Evolutionary conservation across 2,329 filamentous ascomycete species (phyloP), one percentile per base, ranked within the genome.

Genomic region (Alternaria gansuensis): DNA sequence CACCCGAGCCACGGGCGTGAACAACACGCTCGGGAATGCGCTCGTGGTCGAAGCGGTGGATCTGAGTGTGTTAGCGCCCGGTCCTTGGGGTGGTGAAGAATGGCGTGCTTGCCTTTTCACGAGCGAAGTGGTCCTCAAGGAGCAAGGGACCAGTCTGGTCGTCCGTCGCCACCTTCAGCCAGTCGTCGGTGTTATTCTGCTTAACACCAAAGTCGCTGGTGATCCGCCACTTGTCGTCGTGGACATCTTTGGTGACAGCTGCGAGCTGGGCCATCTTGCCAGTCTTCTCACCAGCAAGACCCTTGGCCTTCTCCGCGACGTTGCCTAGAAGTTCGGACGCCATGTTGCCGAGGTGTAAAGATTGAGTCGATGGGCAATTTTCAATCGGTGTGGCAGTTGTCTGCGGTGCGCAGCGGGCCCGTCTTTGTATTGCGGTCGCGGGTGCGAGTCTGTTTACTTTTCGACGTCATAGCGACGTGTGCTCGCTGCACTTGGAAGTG

Each of bases 141-240:
- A 93, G 79, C 68, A 77, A 75, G 0, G 91, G 90, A 0, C 91
- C 91, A 2, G 83, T 87, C 54, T 87, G 81, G 45, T 90, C 83
- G 3, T 87, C 82, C 34, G 80, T 87, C 26, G 81, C 84, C 5
- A 89, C 83, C 51, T 85, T 87, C 53, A 96, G 81, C 91, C 91
- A 95, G 73, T 93, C 84, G 70, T 96, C 92, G 1, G 89, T 88
- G 68, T 89, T 89, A 40, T 81, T 80, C 69, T 92, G 84, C 77
- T 89, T 91, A 28, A 89, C 87, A 23, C 92, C 92, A 78, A 84
- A 91, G 70, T 96, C 92, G 48, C 88, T 89, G 0, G 91, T 94
- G 65, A 93, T 86, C 37, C 85, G 82, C 31, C 83, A 81, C 36
- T 86, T 82, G 49, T 71, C 65, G 56, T 84, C 77, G 43, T 84